Conservation (phyloP, 2,329 filamentous ascomycete species). For the Bisporella sp. region DNA sequence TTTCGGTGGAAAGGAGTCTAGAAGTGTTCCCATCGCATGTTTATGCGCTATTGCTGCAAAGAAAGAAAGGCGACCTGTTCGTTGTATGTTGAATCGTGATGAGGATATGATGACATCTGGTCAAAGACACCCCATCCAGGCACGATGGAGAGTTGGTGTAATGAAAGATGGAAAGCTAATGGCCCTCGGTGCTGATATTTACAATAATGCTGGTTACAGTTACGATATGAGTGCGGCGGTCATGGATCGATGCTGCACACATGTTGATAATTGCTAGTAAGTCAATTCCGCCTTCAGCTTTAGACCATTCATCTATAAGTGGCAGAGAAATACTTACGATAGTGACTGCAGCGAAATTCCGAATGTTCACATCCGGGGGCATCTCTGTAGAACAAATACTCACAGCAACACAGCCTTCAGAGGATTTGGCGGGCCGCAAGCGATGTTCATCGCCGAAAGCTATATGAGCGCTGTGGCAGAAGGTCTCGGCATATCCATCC, state of each 20-base stretch:
- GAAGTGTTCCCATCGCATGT: slow-evolving; percentile 74
- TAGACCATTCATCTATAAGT: too few species aligned
- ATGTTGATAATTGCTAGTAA: slow-evolving; percentile 73
- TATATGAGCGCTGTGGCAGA: slow-evolving; percentile 89
- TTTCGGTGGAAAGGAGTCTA: slow-evolving; percentile 89
- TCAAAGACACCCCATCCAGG: slow-evolving; percentile 86
- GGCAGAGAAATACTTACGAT: too few species aligned
- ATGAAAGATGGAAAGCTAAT: slow-evolving; percentile 85
- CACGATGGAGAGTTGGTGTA: slow-evolving; percentile 83
- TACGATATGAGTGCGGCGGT: slow-evolving; percentile 61
- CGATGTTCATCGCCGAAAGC: slow-evolving; percentile 84
- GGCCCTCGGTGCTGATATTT: slow-evolving; percentile 81
- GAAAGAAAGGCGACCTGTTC: slow-evolving; percentile 72
- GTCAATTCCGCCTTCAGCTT: too few species aligned
- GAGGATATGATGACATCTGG: slow-evolving; percentile 90
- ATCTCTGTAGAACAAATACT: slow-evolving; percentile 88
- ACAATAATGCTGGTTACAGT: slow-evolving; percentile 81
- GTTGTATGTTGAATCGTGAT: slow-evolving; percentile 92
- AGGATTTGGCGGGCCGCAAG: slow-evolving; percentile 90
- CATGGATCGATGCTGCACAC: slow-evolving; percentile 75
- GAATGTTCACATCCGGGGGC: slow-evolving; percentile 74
- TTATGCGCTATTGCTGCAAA: slow-evolving; percentile 80
- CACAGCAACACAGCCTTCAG: slow-evolving; percentile 79
- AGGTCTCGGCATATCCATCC: slow-evolving; percentile 71
- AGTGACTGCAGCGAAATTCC: slow-evolving; percentile 52